Evolutionary conservation across 2,329 filamentous ascomycete species (phyloP), one percentile per base, ranked within the genome.

Genomic region (Orbilia ellipsospora): DNA sequence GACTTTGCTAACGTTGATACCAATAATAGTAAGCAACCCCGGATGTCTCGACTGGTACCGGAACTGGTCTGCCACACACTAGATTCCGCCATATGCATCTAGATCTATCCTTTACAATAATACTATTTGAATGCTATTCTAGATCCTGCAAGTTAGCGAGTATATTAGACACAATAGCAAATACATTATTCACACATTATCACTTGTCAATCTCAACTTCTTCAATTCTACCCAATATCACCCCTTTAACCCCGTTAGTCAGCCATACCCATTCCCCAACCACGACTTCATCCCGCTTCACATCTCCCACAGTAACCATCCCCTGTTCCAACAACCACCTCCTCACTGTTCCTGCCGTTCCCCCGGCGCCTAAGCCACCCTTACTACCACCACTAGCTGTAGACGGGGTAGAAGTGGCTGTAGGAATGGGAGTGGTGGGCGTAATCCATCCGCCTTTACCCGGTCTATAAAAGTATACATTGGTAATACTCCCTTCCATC

Each of bases 31-130:
- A 52, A 75, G 72, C 54, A 98, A 98, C 82, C 90, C 92, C 1
- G 91, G 90, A 78, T 93, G 94, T 78, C 83, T 99, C 78, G 90
- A 92, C 48, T 98, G 93, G 91, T 98, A 97, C 83, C 87, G 88
- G 78, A 83, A 86, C 36, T 98, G 94, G 94, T 88, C 90, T 12
- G 84, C 82, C 77, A 83, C 83, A 60, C 84, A 90, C 76, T 79
- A 80, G 54, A 60, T 23, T 23, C 44, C 16, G 2, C 8, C 26
- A 5, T 48, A 48, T 48, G 5, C 16, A 48, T n/a, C 13, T n/a
- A 4, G 7, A 48, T 36, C 44, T 48, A 48, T 62, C 55, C 55
- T 36, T 36, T 36, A 6, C 31, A 10, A 36, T 10, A 36, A 7
- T 10, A 36, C 31, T 10, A 36, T 6, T 36, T 36, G 31, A 36